A percentile compares a stretch with the other conserved stretches of the same genome.
Conservation (phyloP, 2,329 filamentous ascomycete genomes). For the Trichoderma pleuroti region DNA sequence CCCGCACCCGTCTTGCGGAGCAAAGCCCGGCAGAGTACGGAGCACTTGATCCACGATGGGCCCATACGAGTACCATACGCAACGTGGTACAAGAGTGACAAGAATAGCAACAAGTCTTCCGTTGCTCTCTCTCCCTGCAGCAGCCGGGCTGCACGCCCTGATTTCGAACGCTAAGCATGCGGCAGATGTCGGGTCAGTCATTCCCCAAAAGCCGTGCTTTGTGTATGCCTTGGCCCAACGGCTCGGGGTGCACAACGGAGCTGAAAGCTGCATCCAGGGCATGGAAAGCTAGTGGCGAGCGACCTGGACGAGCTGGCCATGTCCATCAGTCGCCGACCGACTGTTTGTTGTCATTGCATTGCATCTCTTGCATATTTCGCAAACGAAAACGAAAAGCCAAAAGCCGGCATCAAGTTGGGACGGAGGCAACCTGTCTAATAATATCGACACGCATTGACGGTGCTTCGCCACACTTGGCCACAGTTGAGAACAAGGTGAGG, state of each 20-base stretch:
- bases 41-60: not conserved
- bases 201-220: not conserved
- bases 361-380: conserved; percentile 21
- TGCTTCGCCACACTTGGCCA: conserved; percentile 21
- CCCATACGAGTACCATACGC: not conserved
- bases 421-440: conserved; percentile 21
- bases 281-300: conserved; percentile 14
- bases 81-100: not conserved
- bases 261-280: conserved; percentile 11
- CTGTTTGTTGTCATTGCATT: conserved; percentile 1
- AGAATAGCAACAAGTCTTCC: conserved; percentile 10
- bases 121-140: not conserved
- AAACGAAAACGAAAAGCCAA: not conserved
- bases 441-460: conserved; percentile 1
- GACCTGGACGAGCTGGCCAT: conserved; percentile 13
- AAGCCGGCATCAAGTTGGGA: not conserved
- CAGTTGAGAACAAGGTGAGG: conserved; percentile 32
- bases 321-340: conserved; percentile 11
- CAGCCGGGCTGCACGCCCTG: not conserved
- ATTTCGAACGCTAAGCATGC: not conserved
- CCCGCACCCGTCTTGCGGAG: not conserved
- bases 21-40: not conserved
- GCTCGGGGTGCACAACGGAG: conserved; percentile 7
- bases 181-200: conserved; percentile 9
- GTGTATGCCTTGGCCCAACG: conserved; percentile 5